Percentiles rank a stretch among this genome's conserved stretches.
Conservation (phyloP, 768 basidiomycete species). For the Naganishia kalamii region DNA sequence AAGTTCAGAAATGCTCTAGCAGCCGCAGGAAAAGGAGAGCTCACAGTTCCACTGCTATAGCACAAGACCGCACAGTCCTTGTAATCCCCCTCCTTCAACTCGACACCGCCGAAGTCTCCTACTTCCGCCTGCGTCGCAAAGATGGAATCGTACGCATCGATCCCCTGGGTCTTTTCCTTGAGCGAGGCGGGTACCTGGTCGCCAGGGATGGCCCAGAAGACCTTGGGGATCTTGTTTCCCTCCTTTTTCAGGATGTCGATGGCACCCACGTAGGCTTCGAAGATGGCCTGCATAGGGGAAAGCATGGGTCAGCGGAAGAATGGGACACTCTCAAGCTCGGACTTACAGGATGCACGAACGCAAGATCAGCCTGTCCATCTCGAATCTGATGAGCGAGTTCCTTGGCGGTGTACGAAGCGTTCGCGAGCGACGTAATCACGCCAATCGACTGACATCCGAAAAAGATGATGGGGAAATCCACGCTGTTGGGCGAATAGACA, state of each 20-base stretch:
- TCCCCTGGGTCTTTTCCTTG: conserved; percentile 19
- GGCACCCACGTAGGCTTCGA: neutral
- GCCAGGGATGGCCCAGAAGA: conserved; percentile 53
- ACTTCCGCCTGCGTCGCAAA: conserved; percentile 23
- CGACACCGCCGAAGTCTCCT: conserved; percentile 11
- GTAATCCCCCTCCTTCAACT: conserved; percentile 27
- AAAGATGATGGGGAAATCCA: conserved; percentile 56
- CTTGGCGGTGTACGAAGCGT: conserved; percentile 60
- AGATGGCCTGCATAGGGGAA: neutral
- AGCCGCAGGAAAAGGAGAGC: neutral
- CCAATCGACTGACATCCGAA: conserved; percentile 56
- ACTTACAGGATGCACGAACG: conserved; percentile 59
- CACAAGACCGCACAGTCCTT: conserved; percentile 42
- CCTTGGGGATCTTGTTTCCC: conserved; percentile 42
- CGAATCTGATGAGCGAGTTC: conserved; percentile 69
- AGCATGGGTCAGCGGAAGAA: neutral
- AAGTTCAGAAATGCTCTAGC: neutral
- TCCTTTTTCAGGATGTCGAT: conserved; percentile 11
- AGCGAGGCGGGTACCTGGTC: conserved; percentile 45
- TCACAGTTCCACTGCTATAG: conserved; percentile 44
- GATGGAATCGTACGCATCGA: conserved; percentile 28
- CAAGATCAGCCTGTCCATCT: conserved; percentile 60
- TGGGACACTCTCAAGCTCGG: neutral
- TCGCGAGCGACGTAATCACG: conserved; percentile 64
- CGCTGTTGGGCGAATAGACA: conserved; percentile 59